Evolutionary conservation across 768 basidiomycete species (phyloP).

Genomic region (Pulveroboletus frians): DNA sequence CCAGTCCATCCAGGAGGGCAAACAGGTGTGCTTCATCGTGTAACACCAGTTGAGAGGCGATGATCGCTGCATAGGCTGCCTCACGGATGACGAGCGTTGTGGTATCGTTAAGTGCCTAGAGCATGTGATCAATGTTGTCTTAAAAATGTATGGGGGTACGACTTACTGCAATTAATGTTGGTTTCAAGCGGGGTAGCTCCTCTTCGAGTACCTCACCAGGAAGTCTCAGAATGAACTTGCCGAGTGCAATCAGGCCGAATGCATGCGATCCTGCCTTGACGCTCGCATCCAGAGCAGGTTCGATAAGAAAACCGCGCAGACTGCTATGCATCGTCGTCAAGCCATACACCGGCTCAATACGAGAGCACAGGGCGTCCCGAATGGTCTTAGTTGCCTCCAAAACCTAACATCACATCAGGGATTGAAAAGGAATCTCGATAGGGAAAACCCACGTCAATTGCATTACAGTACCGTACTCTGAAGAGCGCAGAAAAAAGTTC

Average conservation of each 20-base stretch:
- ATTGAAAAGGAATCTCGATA: not conserved
- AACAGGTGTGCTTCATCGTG: slow-evolving; percentile 83
- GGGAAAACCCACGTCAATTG: slow-evolving; percentile 51
- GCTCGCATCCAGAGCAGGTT: slow-evolving; percentile 46
- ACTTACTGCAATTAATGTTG: slow-evolving; percentile 64
- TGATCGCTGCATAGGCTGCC: slow-evolving; percentile 75
- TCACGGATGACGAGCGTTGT: slow-evolving; percentile 76
- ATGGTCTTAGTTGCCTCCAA: slow-evolving; percentile 79
- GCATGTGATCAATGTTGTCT: slow-evolving; percentile 1
- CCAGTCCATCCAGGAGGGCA: slow-evolving; percentile 69
- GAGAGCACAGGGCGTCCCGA: slow-evolving; percentile 65
- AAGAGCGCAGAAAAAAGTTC: slow-evolving; percentile 71
- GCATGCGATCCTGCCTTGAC: slow-evolving; percentile 66
- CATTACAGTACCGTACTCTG: slow-evolving; percentile 66
- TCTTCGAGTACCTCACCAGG: slow-evolving; percentile 85
- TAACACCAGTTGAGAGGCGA: slow-evolving; percentile 78
- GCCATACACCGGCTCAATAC: slow-evolving; percentile 80
- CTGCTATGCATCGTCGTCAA: slow-evolving; percentile 77
- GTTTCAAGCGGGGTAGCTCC: slow-evolving; percentile 71
- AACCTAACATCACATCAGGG: slow-evolving; percentile 43
- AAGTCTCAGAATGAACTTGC: slow-evolving; percentile 75
- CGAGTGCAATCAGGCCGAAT: slow-evolving; percentile 78
- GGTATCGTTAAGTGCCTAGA: slow-evolving; percentile 64
- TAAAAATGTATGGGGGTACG: not conserved
- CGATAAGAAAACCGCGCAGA: slow-evolving; percentile 57